These are phyloP conservation scores for Aquilaria agallochum DNA, from an alignment of 441 rosid genomes.

Conservation along the genomic window DNA sequence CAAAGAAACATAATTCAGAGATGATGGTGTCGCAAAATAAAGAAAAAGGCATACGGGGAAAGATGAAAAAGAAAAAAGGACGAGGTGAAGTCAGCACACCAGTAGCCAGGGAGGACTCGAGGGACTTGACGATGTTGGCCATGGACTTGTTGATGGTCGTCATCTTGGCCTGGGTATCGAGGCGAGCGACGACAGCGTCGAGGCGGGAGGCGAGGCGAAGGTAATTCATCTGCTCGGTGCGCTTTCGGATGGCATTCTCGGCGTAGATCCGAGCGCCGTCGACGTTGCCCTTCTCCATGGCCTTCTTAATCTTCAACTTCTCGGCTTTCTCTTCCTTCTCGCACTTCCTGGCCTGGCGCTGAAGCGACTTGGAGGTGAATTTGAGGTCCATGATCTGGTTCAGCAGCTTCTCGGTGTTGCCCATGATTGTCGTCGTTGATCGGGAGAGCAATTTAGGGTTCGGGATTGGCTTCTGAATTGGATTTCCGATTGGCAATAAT, in stretches of 20 bases:
- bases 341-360: conserved; percentile 70
- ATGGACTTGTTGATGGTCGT: conserved; percentile 78
- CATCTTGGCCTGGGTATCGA: conserved; percentile 96
- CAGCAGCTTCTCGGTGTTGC: conserved; percentile 84
- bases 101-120: conserved; percentile 77
- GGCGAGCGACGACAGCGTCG: conserved; percentile 85
- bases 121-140: conserved; percentile 79
- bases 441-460: conserved; percentile 1
- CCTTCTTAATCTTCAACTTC: conserved; percentile 84
- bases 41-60: neutral
- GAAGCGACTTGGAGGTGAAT: conserved; percentile 84
- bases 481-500: too few relatives aligned
- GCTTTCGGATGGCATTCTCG: conserved; percentile 92
- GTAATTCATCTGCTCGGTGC: conserved; percentile 96
- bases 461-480: neutral
- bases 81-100: conserved; percentile 32
- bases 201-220: conserved; percentile 83
- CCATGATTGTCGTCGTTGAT: conserved; percentile 36
- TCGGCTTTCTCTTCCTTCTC: conserved; percentile 85
- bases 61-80: neutral
- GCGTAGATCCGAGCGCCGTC: conserved; percentile 95
- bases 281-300: conserved; percentile 94
- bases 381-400: conserved; percentile 96
- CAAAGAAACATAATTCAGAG: neutral
- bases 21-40: too few relatives aligned